Evolutionary conservation across 2,329 filamentous ascomycete genomes (phyloP), one percentile per base, ranked within the genome.

Genomic region (Talaromyces sp.): DNA sequence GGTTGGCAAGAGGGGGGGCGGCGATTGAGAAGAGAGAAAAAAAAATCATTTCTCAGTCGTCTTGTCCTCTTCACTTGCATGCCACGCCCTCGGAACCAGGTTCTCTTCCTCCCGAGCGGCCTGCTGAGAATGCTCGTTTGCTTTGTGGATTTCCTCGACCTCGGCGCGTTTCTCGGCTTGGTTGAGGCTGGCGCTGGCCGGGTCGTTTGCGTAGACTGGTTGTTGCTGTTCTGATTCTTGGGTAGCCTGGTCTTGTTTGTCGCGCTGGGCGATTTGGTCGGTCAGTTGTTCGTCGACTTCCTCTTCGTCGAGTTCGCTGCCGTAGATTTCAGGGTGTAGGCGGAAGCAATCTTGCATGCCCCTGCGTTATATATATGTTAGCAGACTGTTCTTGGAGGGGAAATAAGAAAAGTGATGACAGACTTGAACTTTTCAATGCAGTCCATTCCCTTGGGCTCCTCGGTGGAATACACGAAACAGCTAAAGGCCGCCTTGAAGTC

Each of bases 401-500:
- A 47, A 50, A 59, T 16, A 36, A 63, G 4, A 10, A 47, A 33
- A 28, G 18, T 5, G 8, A 10, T 36, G 53, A 84, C 89, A 54
- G 83, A 95, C 92, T 96, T 93, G 84, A 97, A 97, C 80, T 95
- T 96, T 31, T 96, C 92, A 72, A 97, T 95, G 80, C 93, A 97
- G 74, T 97, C 92, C 81, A 96, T 94, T 57, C 94, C 94, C 86
- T 99, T 99, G 40, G 93, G 93, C 74, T 99, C 95, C 74, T 96
- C 91, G 50, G 86, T 87, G 3, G 91, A 96, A 80, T 89, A 95
- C n/a, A 99, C 92, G 72, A 99, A 99, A 81, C 95, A 99, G 85
- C 92, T 96, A 72, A 99, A 99, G 0, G 95, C 95, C 28, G 88
- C 88, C 81, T 89, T 92, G 85, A 99, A 99, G 72, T 98, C 88